These are phyloP conservation scores for Fusarium ramigenum DNA, from an alignment of 2,329 filamentous ascomycete species.

Conservation along the genomic window DNA sequence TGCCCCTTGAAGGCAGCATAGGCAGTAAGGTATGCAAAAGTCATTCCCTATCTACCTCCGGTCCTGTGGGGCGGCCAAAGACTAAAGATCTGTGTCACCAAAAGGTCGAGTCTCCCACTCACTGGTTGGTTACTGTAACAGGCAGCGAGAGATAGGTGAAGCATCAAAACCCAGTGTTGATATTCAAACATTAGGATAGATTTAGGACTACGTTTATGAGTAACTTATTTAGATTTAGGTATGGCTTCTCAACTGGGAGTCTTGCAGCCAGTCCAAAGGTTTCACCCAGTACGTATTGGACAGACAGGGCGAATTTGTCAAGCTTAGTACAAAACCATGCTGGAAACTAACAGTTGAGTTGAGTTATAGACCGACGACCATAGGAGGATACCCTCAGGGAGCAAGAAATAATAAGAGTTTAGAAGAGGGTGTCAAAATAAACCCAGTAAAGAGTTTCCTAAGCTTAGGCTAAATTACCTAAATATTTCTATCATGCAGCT, in stretches of 20 bases:
- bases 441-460: not conserved
- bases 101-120: not conserved
- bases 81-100: not conserved
- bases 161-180: not conserved
- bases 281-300: too few species aligned
- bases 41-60: not conserved
- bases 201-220: not conserved
- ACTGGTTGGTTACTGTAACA: too few species aligned
- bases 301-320: not conserved
- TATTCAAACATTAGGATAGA: not conserved
- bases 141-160: not conserved
- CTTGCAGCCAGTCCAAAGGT: not conserved
- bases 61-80: not conserved
- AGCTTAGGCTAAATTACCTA: not conserved
- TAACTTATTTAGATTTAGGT: not conserved
- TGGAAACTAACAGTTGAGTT: not conserved
- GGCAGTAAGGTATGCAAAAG: not conserved
- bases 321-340: not conserved
- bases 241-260: not conserved
- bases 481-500: not conserved
- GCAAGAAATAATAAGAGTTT: not conserved
- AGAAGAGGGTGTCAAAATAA: not conserved
- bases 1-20: too few species aligned
- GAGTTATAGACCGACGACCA: not conserved
- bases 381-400: not conserved